Evolutionary conservation across 2,329 filamentous ascomycete genomes (phyloP).

Genomic region (Paraphoma chrysanthemicola): DNA sequence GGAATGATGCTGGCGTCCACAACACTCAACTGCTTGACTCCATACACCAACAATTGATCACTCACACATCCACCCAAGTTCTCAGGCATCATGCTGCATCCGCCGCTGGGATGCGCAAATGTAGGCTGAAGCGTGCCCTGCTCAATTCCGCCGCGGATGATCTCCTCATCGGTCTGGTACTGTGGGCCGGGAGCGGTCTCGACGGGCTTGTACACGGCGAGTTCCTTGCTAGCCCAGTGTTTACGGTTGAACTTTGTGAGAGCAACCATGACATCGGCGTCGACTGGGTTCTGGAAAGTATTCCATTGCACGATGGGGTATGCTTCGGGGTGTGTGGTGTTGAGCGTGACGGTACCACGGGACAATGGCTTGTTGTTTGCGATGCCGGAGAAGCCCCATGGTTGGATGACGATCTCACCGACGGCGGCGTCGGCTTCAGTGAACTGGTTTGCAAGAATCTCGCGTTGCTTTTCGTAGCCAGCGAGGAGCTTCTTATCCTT

Average conservation of each 20-base stretch:
- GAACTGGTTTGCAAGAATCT: conserved; percentile 12
- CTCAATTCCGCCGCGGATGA: conserved; percentile 5
- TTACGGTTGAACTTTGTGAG: conserved; percentile 40
- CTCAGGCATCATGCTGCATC: conserved; percentile 27
- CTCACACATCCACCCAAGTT: conserved; percentile 25
- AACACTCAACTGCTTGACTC: conserved; percentile 23
- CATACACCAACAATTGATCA: conserved; percentile 24
- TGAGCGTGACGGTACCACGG: conserved; percentile 42
- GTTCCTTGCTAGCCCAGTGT: conserved; percentile 33
- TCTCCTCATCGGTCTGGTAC: conserved; percentile 20
- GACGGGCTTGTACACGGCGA: conserved; percentile 30
- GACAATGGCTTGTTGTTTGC: conserved; percentile 18
- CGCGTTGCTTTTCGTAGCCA: conserved; percentile 15
- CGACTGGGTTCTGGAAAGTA: conserved; percentile 42
- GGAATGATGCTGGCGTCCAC: conserved; percentile 34
- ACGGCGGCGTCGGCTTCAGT: conserved; percentile 22
- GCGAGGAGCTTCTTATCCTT: conserved; percentile 10
- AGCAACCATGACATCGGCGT: conserved; percentile 40
- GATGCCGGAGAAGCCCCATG: conserved; percentile 11
- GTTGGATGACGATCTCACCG: conserved; percentile 29
- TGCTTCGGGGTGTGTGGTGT: conserved; percentile 34
- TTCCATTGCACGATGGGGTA: conserved; percentile 37
- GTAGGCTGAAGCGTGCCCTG: conserved; percentile 8
- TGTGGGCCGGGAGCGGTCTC: conserved; percentile 34
- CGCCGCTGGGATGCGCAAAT: conserved; percentile 25